phyloP scores from a whole-genome alignment of 2,329 filamentous ascomycete species.

The Plenodomus tracheiphilus region DNA sequence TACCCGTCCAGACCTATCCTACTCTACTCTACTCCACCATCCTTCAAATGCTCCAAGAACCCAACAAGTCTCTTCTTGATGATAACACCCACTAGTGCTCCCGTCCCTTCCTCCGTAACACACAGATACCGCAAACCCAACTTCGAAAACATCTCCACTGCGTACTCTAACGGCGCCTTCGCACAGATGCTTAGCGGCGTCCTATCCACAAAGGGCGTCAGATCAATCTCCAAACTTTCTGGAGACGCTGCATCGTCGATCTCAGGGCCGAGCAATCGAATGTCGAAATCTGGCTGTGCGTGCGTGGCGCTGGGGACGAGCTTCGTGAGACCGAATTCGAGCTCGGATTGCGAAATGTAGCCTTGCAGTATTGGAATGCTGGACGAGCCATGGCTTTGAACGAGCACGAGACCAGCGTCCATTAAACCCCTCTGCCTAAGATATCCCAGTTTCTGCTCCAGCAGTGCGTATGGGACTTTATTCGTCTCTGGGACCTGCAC shows the following conservation, averaged over 20 bases:
- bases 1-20: not conserved
- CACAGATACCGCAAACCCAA: slow-evolving; percentile 59
- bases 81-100: slow-evolving; percentile 56
- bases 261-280: slow-evolving; percentile 46
- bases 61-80: slow-evolving; percentile 62
- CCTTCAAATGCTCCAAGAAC: slow-evolving; percentile 50
- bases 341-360: slow-evolving; percentile 59
- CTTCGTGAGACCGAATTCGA: slow-evolving; percentile 54
- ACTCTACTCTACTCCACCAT: slow-evolving; percentile 2
- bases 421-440: slow-evolving; percentile 57
- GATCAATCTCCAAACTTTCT: slow-evolving; percentile 41
- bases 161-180: slow-evolving; percentile 61
- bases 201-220: slow-evolving; percentile 57
- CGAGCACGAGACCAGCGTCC: slow-evolving; percentile 62
- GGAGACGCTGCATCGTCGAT: slow-evolving; percentile 29
- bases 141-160: slow-evolving; percentile 63
- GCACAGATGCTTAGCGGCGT: slow-evolving; percentile 57
- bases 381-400: slow-evolving; percentile 40
- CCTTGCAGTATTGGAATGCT: slow-evolving; percentile 53
- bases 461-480: slow-evolving; percentile 46
- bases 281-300: slow-evolving; percentile 26
- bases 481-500: slow-evolving; percentile 51
- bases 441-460: slow-evolving; percentile 52
- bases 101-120: slow-evolving; percentile 58
- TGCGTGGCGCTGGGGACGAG: slow-evolving; percentile 23